A percentile compares a stretch with the other conserved stretches of the same genome.
Conservation (phyloP, 2,329 filamentous ascomycete species). For the Diaporthe amygdali region DNA sequence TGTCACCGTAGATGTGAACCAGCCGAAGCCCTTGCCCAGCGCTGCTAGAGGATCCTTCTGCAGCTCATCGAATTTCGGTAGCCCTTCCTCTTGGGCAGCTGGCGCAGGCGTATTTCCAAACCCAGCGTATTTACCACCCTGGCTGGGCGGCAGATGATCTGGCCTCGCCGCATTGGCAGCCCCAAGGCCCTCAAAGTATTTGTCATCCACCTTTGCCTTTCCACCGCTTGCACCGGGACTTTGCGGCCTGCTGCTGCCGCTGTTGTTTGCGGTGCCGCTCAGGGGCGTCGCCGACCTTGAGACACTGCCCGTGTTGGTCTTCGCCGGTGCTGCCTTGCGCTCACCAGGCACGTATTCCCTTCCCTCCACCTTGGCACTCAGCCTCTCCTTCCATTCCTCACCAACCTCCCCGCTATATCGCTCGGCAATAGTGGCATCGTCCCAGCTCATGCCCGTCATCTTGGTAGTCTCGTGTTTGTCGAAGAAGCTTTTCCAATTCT, state of each 20-base stretch:
- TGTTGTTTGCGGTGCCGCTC: constrained; percentile 40
- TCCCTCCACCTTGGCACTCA: constrained; percentile 87
- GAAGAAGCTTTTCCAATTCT: constrained; percentile 86
- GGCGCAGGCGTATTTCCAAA: constrained; percentile 80
- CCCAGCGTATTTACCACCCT: constrained; percentile 90
- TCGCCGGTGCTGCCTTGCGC: constrained; percentile 50
- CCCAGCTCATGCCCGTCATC: constrained; percentile 74
- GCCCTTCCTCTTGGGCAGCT: constrained; percentile 43
- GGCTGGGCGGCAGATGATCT: constrained; percentile 78
- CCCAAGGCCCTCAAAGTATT: constrained; percentile 87
- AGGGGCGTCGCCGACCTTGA: constrained; percentile 33
- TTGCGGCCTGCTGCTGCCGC: constrained; percentile 46
- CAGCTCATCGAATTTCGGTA: constrained; percentile 83
- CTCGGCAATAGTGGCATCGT: constrained; percentile 88
- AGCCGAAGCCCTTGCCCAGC: constrained; percentile 90
- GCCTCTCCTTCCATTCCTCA: constrained; percentile 92
- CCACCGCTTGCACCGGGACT: constrained; percentile 39
- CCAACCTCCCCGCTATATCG: constrained; percentile 88
- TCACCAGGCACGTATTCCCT: constrained; percentile 81
- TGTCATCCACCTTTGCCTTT: constrained; percentile 75
- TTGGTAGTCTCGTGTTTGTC: constrained; percentile 71
- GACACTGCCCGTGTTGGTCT: constrained; percentile 20
- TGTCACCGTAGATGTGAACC: constrained; percentile 86
- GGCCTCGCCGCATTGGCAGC: constrained; percentile 80
- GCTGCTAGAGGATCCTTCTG: constrained; percentile 90